Evolutionary conservation across 305 asterid genomes (phyloP).

Genomic region (Fraxinus xanthoxyloides): DNA sequence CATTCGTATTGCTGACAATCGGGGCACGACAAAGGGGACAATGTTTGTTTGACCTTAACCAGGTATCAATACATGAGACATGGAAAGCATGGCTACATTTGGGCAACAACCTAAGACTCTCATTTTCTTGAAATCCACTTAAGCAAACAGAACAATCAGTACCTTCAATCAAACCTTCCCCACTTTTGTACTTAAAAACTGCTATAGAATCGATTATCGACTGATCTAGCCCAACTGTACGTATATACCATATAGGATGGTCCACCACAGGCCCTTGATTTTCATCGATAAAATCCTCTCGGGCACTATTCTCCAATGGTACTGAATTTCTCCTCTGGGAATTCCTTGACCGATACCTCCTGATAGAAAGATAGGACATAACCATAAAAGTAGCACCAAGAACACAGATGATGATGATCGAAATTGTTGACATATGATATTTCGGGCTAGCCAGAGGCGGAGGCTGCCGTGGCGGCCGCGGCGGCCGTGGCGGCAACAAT

Average conservation of each 20-base stretch:
- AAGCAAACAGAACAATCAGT: constrained; percentile 70
- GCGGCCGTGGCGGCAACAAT: constrained; percentile 18
- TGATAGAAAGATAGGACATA: constrained; percentile 39
- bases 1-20: constrained; percentile 5
- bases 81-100: constrained; percentile 84
- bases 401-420: constrained; percentile 46
- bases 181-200: constrained; percentile 38
- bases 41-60: constrained; percentile 65
- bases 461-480: too few species aligned
- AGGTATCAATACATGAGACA: constrained; percentile 59
- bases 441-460: constrained; percentile 8
- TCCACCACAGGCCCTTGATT: constrained; percentile 42
- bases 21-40: constrained; percentile 84
- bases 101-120: constrained; percentile 58
- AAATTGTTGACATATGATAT: constrained; percentile 26
- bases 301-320: not conserved
- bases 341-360: constrained; percentile 32
- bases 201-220: constrained; percentile 58
- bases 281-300: constrained; percentile 39
- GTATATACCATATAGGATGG: constrained; percentile 69
- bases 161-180: constrained; percentile 41
- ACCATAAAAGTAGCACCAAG: constrained; percentile 44
- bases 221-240: constrained; percentile 56
- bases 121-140: constrained; percentile 60
- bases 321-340: constrained; percentile 16